Base-by-base conservation (phyloP, 805 yeast species). In the Spathaspora passalidarum region DNA sequence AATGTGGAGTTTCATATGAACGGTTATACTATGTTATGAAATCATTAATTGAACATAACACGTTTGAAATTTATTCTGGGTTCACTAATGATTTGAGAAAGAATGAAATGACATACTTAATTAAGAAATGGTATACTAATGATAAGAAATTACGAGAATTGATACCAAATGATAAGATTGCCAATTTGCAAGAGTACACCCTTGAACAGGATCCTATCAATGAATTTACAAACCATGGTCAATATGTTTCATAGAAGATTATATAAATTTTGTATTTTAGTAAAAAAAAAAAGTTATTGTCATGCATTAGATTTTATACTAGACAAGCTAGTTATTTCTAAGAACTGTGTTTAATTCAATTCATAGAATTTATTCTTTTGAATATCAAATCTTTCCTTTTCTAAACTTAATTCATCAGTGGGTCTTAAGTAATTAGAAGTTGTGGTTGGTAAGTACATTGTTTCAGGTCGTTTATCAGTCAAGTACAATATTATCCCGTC, bases 121-220 rank as follows among this genome's bases (percentile, higher is more conserved):
- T 86, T 46, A 73, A 82, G 56, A 69, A 61, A 19, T 86, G 94
- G 94, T 85, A 81, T 61, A 63, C 73, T 39, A 72, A 73, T 29
- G 92, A 86, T 55, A 77, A 82, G 55, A 79, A 74, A 54, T 66
- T 86, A 50, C 72, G 87, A 56, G 86, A 81, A 47, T 66, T 77
- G 13, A 72, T 84, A 36, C 57, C 79, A 1, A 62, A 62, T 43
- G 80, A 77, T 35, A 67, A 69, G 34, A 69, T 82, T 10, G 61
- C 66, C 11, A 63, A 65, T 25, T 57, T 83, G 57, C 56, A 61
- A 1, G 72, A 65, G 18, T 85, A 84, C 57, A 61, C 73, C 7
- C 53, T 76, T 37, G 78, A 75, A 9, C 66, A 53, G 4, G 91
- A 85, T 60, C 92, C 91, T 8, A 69, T 85, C 18, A 57, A 54